Conservation (phyloP, 371 early-diverging fungal species). For the Chytridium lagenaria region DNA sequence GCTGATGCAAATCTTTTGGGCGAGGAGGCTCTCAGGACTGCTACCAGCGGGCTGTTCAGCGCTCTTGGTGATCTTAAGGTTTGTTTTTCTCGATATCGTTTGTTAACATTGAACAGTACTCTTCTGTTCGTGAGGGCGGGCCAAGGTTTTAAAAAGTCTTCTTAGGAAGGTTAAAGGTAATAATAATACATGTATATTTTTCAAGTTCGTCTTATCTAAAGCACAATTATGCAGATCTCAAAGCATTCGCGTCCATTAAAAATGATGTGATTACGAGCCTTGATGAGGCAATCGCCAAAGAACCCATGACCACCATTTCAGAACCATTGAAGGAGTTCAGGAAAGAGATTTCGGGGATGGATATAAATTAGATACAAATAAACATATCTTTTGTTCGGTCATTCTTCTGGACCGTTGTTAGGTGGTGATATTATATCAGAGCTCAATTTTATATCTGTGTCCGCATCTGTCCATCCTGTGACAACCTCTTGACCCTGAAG, state of each 20-base stretch:
- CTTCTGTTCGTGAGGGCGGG: constrained; percentile 38
- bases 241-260: constrained; percentile 12
- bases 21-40: constrained; percentile 12
- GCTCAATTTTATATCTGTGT: not conserved
- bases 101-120: constrained; percentile 31
- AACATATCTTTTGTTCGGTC: not conserved
- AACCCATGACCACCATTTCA: constrained; percentile 22
- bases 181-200: not conserved
- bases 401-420: not conserved
- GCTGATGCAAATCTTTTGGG: not conserved
- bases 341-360: constrained; percentile 35
- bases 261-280: constrained; percentile 11
- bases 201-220: not conserved
- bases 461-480: not conserved
- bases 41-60: constrained; percentile 16
- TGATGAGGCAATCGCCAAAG: constrained; percentile 32
- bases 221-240: not conserved
- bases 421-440: no score
- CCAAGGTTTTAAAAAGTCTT: constrained; percentile 25
- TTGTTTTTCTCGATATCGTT: not conserved
- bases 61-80: constrained; percentile 45
- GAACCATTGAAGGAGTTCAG: constrained; percentile 35
- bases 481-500: not conserved
- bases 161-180: constrained; percentile 27
- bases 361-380: constrained; percentile 1